Evolutionary conservation across 768 basidiomycete species (phyloP), one percentile per base, ranked within the genome.

Genomic region (Xerocomus potaroensis): DNA sequence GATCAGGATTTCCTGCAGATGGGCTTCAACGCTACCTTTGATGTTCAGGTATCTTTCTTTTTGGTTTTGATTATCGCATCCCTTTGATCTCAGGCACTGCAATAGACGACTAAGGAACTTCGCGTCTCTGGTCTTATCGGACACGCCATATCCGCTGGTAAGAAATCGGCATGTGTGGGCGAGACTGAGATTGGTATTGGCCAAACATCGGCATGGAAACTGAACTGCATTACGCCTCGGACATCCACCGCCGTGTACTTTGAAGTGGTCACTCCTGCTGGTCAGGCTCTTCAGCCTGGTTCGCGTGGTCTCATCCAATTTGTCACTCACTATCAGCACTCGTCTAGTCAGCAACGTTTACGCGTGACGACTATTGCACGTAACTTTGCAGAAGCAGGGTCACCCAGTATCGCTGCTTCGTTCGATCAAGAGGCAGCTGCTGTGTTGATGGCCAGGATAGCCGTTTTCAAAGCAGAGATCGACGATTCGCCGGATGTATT

Each of bases 161-260:
- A 98, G 72, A 97, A 98, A 65, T 92, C 92, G 0, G 82, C 81
- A 0, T 96, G 91, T 60, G 96, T 99, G 15, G 96, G 95, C 50
- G 96, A 99, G 72, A 98, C 96, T 0, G 96, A 98, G 66, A 98
- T 99, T 49, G 96, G 96, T 63, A 95, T 99, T 50, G 95, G 94
- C 26, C 91, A 94, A 64, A 99, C 96, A 0, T 96, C 95, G 9
- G 95, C 93, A 1, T 99, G 96, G 96, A 96, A 91, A 69, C 80
- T 98, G 57, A 96, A 95, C 71, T 77, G 83, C 42, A 78, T 99
- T 54, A 91, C 81, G 0, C 91, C 92, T 4, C 84, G 78, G 46
- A 91, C 92, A 1, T 84, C 95, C 1, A 79, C 86, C 40, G 95
- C 83, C 23, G 91, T 95, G 29, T 99, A 98, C 72, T 97, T 99